Percentiles rank a stretch among this genome's conserved stretches.
These are phyloP conservation scores for Rheum nobile DNA, from an alignment of 148 eudicot species.

Conservation along the genomic window DNA sequence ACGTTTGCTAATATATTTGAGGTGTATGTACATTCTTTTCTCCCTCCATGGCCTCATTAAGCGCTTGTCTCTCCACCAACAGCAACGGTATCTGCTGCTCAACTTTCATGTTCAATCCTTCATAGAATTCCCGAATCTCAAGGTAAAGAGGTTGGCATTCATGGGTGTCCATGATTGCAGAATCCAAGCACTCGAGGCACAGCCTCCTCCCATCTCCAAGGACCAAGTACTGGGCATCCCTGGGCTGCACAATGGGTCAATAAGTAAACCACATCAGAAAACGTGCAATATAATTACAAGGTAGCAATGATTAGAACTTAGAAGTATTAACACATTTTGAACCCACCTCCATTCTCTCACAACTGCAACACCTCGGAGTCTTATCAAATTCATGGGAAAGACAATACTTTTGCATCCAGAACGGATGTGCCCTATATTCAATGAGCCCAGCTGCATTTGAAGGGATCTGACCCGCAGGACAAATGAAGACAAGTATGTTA, in stretches of 20 bases:
- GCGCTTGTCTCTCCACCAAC: constrained; percentile 15
- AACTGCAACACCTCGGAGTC: constrained; percentile 15
- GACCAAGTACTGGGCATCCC: constrained; percentile 1
- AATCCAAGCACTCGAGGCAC: constrained; percentile 15
- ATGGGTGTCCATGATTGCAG: constrained; percentile 15
- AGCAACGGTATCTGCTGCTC: constrained; percentile 13
- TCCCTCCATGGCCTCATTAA: constrained; percentile 16
- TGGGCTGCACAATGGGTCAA: constrained; percentile 5
- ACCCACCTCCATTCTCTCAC: constrained; percentile 16
- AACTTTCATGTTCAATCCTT: constrained; percentile 17
- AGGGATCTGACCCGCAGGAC: constrained; percentile 7
- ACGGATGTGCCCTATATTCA: constrained; percentile 13
- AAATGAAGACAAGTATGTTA: not conserved
- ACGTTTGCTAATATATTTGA: not conserved
- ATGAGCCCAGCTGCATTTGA: constrained; percentile 14
- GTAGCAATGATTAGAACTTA: not conserved
- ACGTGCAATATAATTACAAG: not conserved
- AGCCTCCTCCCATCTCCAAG: constrained; percentile 13
- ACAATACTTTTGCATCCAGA: constrained; percentile 16
- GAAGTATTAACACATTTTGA: not conserved
- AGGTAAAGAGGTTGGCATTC: constrained; percentile 18
- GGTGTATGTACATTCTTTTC: constrained; percentile 11
- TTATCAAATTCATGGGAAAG: constrained; percentile 13
- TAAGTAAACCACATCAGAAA: not conserved
- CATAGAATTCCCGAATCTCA: constrained; percentile 15